Conservation (phyloP, 768 basidiomycete genomes). For the Xerocomellus amylosporus region DNA sequence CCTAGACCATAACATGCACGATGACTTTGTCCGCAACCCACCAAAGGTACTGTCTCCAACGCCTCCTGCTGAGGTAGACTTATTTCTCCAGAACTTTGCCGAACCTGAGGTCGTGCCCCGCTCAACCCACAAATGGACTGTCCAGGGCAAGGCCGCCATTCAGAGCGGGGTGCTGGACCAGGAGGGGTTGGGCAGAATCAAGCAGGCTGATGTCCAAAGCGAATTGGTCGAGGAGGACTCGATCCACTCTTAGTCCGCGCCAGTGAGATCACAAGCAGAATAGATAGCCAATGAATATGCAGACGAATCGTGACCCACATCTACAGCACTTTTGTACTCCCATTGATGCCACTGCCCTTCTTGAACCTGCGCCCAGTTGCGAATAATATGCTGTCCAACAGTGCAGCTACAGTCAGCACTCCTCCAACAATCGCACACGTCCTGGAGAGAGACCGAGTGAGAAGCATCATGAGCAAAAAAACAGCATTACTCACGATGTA, state of each 20-base stretch:
- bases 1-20: constrained; percentile 33
- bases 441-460: constrained; percentile 38
- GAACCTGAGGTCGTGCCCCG: not conserved
- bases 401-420: constrained; percentile 88
- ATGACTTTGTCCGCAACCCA: constrained; percentile 32
- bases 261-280: not conserved
- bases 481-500: constrained; percentile 72
- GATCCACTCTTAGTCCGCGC: constrained; percentile 15
- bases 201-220: constrained; percentile 17
- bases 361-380: constrained; percentile 75
- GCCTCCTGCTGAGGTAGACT: not conserved
- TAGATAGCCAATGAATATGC: constrained; percentile 19
- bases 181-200: constrained; percentile 17
- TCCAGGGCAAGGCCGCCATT: constrained; percentile 6
- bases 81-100: constrained; percentile 15
- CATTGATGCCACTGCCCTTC: constrained; percentile 42
- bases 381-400: constrained; percentile 86
- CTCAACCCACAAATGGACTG: constrained; percentile 22
- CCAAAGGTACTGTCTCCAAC: constrained; percentile 21
- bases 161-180: not conserved
- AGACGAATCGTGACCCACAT: constrained; percentile 9
- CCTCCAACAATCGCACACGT: constrained; percentile 98
- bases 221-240: constrained; percentile 20
- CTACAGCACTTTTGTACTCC: constrained; percentile 34
- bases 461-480: not conserved